phyloP scores from a whole-genome alignment of 2,329 filamentous ascomycete genomes.

The Fusarium anguioides region DNA sequence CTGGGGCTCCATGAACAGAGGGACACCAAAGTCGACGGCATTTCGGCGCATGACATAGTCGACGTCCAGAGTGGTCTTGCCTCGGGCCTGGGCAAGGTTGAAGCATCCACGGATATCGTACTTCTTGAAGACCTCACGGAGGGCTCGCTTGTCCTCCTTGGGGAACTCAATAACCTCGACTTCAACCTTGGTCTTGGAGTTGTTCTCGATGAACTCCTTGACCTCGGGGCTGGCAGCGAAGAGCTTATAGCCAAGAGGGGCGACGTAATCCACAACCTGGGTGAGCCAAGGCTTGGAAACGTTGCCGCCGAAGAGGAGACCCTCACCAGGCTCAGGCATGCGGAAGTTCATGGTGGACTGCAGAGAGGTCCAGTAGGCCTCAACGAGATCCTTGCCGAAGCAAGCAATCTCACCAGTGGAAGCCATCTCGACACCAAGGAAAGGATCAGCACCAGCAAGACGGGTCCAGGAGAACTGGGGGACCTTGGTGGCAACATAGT shows the following conservation, averaged over 20 bases:
- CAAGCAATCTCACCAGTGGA: slow-evolving; percentile 98
- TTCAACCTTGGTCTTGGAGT: slow-evolving; percentile 71
- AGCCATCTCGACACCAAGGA: slow-evolving; percentile 97
- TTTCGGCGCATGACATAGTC: slow-evolving; percentile 99
- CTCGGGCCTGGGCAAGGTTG: slow-evolving; percentile 88
- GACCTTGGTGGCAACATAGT: slow-evolving; percentile 97
- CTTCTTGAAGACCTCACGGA: slow-evolving; percentile 95
- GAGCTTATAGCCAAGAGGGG: slow-evolving; percentile 93
- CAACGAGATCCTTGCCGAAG: slow-evolving; percentile 94
- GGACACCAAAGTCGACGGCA: slow-evolving; percentile 97
- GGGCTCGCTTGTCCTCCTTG: slow-evolving; percentile 92
- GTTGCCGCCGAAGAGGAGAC: slow-evolving; percentile 93
- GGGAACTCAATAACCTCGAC: slow-evolving; percentile 98
- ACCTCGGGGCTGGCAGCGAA: slow-evolving; percentile 85
- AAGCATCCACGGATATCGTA: slow-evolving; percentile 96
- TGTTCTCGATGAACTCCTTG: slow-evolving; percentile 83
- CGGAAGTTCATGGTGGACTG: slow-evolving; percentile 99
- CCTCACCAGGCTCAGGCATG: slow-evolving; percentile 92
- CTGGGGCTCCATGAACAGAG: slow-evolving; percentile 98
- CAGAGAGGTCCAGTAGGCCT: slow-evolving; percentile 96
- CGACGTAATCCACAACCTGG: slow-evolving; percentile 85
- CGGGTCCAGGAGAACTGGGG: slow-evolving; percentile 99
- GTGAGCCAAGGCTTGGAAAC: slow-evolving; percentile 76
- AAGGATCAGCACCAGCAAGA: slow-evolving; percentile 95
- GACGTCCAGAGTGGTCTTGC: slow-evolving; percentile 86